Evolutionary conservation across 257 asterid genomes (phyloP), one percentile per base, ranked within the genome.

Genomic region (Solanum verrucosum): DNA sequence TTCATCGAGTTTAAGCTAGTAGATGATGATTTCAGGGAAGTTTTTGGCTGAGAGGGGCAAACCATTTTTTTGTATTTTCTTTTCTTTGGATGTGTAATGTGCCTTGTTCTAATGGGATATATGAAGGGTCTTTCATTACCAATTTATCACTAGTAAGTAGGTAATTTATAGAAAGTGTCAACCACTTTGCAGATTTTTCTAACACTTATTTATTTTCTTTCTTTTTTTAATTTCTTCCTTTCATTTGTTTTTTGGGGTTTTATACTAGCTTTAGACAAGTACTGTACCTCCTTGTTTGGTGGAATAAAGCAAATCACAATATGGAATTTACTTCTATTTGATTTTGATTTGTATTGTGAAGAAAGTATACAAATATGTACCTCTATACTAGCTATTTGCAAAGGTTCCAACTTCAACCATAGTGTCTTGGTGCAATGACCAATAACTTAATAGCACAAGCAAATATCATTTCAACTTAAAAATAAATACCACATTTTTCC

Each of bases 111-210:
- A 84, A 52, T 87, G 94, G 37, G 20, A 87, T 86, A 86, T 93
- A 95, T 93, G 95, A 93, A 90, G 94, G 94, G 88, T 88, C 83
- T 90, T 70, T 91, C 92, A 87, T 87, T 91, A 89, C 96, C 94
- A 94, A 87, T 91, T 34, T 91, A 89, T 91, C 91, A 89, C 91
- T 85, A 75, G 88, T 84, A 89, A 93, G 91, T 91, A 89, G 95
- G 93, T 90, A 93, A 92, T 93, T 93, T 73, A 92, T 93, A 93
- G 87, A 92, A 89, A 93, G 96, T 89, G 90, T 90, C 89, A 93
- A 94, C 95, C 81, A 90, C 97, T 91, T 93, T 90, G 92, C 92
- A 88, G 44, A 91, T 90, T 90, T 35, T 90, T 91, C 90, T 84
- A 83, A 75, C 75, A 38, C n/a, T 63, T 93, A 82, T 89, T 49